phyloP scores from a whole-genome alignment of 768 basidiomycete species.

The Lentinus tigrinus region DNA sequence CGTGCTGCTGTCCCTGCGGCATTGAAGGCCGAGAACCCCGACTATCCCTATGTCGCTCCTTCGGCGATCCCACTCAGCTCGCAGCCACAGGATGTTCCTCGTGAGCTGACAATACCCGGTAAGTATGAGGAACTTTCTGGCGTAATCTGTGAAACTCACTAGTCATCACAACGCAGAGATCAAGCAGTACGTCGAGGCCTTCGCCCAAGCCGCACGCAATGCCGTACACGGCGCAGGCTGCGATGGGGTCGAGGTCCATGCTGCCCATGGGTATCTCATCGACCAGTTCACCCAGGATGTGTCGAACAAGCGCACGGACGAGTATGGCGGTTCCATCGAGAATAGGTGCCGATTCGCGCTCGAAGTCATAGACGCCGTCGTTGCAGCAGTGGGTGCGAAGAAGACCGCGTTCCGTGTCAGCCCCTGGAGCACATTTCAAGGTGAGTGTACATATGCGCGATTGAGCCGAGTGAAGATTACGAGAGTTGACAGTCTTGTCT shows the following conservation, averaged over 20 bases:
- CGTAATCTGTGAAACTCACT: background rate
- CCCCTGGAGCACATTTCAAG: slow-evolving; percentile 32
- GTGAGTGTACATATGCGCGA: slow-evolving; percentile 11
- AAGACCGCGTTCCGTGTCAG: slow-evolving; percentile 37
- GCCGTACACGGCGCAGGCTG: slow-evolving; percentile 39
- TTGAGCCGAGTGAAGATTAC: background rate
- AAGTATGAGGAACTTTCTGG: background rate
- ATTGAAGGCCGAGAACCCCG: slow-evolving; percentile 36
- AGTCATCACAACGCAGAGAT: slow-evolving; percentile 21
- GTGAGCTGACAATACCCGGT: slow-evolving; percentile 23
- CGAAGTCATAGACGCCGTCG: slow-evolving; percentile 36
- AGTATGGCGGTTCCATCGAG: slow-evolving; percentile 46
- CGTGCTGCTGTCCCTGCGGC: slow-evolving; percentile 35
- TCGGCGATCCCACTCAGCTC: slow-evolving; percentile 27
- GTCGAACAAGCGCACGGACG: slow-evolving; percentile 40
- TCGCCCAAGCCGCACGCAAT: slow-evolving; percentile 19
- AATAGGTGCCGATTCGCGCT: slow-evolving; percentile 42
- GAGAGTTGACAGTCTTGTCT: no score
- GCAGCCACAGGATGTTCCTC: slow-evolving; percentile 11
- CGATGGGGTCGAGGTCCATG: slow-evolving; percentile 41
- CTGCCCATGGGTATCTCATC: slow-evolving; percentile 23
- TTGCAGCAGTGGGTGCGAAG: slow-evolving; percentile 37
- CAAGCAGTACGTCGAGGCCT: slow-evolving; percentile 35
- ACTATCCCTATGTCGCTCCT: slow-evolving; percentile 33
- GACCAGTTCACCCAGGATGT: slow-evolving; percentile 38